Base-by-base conservation (phyloP, 306 rosid genomes). In the Argentina anserina region DNA sequence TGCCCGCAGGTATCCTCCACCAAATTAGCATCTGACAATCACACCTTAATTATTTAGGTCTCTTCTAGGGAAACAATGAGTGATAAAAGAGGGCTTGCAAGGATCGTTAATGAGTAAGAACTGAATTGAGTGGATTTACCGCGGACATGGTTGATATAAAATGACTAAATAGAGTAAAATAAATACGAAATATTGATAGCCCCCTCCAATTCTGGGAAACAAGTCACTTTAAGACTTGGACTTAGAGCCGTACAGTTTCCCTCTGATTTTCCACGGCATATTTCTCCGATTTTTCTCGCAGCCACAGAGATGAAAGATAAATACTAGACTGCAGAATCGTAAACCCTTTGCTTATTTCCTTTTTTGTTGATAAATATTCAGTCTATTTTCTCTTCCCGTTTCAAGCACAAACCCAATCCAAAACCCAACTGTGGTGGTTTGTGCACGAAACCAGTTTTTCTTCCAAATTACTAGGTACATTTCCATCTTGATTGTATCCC, bases 371-470 rank as follows among this genome's bases (percentile, higher is more conserved):
- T 41, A 3, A 52, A 15, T 10, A 34, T 36, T 34, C 63, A 43
- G 8, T 61, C 42, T 11, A 61, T 61, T 61, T 15, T 61, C 39
- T 56, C 41, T 71, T 39, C 41, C 45, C 29, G 75, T 71, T 71
- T 56, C 67, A 71, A 40, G 31, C 75, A 71, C 75, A 71, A 71
- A 26, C 42, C 42, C n/a, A 71, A 71, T 55, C 18, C 62, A 6
- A 52, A 70, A 23, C 26, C 75, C 61, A 10, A 10, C 1, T n/a
- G 3, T 3, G 6, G 49, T 28, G 67, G 75, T 41, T 71, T 71
- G 75, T 71, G 56, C 60, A 41, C 0, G 15, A 26, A 71, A 41
- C 29, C 28, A 3, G 7, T 12, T 58, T 40, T 58, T 56, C 46
- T 26, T 71, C 55, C 31, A 41, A 26, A 26, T 18, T 71, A 9